Percentiles rank a stretch among this genome's conserved stretches.
Evolutionary conservation across 441 rosid species (phyloP).

Genomic region (Brassica balearica): DNA sequence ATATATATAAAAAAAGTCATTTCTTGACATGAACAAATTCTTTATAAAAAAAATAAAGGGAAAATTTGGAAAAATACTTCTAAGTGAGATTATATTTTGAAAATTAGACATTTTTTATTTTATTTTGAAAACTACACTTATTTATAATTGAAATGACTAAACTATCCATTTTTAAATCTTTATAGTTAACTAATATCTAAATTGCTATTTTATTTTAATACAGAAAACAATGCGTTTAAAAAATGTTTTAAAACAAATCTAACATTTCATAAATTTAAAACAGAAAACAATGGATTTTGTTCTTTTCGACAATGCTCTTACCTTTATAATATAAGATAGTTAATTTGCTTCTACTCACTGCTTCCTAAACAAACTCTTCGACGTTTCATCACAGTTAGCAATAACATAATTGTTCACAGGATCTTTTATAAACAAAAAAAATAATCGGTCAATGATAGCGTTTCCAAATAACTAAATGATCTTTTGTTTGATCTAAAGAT

Average conservation of each 20-base stretch:
- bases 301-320: neutral
- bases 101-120: neutral
- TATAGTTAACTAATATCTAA: neutral
- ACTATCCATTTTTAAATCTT: neutral
- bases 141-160: neutral
- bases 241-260: too few relatives aligned
- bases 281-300: neutral
- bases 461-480: neutral
- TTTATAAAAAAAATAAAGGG: too few relatives aligned
- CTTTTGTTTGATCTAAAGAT: neutral
- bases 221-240: neutral
- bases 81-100: neutral
- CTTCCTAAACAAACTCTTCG: neutral
- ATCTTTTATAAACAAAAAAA: neutral
- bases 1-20: too few relatives aligned
- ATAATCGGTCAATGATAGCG: neutral
- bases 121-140: neutral
- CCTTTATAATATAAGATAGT: too few relatives aligned
- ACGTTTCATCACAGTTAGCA: neutral
- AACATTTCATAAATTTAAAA: too few relatives aligned
- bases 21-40: too few relatives aligned
- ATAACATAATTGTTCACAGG: neutral
- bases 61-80: too few relatives aligned
- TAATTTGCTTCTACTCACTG: neutral
- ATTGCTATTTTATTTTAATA: neutral